These are phyloP conservation scores for Lophiotrema nucula DNA, from an alignment of 495 filamentous ascomycete genomes.

Conservation along the genomic window DNA sequence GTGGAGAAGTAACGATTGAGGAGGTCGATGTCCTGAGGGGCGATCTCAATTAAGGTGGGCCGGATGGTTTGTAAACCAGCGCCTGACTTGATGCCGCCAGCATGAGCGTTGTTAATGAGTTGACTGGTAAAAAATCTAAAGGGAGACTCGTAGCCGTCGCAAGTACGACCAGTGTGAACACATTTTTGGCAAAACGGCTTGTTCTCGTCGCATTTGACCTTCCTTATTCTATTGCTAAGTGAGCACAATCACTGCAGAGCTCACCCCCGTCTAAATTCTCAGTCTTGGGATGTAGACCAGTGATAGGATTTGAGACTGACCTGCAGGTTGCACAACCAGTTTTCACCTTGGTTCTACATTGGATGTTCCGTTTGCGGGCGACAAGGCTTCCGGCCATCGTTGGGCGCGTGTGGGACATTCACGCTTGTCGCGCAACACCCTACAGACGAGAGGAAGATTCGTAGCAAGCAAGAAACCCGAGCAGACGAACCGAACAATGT, in stretches of 20 bases:
- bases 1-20: conserved; percentile 37
- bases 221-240: conserved; percentile 18
- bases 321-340: conserved; percentile 22
- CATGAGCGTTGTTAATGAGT: conserved; percentile 27
- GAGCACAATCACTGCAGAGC: conserved; percentile 6
- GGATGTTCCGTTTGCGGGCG: conserved; percentile 13
- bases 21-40: conserved; percentile 31
- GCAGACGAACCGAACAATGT: conserved; percentile 8
- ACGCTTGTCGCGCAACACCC: conserved; percentile 4
- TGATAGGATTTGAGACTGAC: conserved; percentile 11
- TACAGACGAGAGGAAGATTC: conserved; percentile 4
- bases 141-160: conserved; percentile 39
- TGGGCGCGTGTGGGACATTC: conserved; percentile 1
- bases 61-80: conserved; percentile 5
- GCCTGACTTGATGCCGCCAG: conserved; percentile 33
- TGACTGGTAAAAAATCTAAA: conserved; percentile 32
- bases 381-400: conserved; percentile 11
- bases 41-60: conserved; percentile 20
- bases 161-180: conserved; percentile 28
- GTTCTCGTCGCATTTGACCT: conserved; percentile 34
- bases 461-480: conserved; percentile 11
- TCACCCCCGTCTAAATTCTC: conserved; percentile 1
- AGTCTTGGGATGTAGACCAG: background rate
- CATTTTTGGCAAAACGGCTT: conserved; percentile 41
- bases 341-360: conserved; percentile 7